Base-by-base conservation (phyloP, 495 filamentous ascomycete species). In the Margaritispora aquatica region DNA sequence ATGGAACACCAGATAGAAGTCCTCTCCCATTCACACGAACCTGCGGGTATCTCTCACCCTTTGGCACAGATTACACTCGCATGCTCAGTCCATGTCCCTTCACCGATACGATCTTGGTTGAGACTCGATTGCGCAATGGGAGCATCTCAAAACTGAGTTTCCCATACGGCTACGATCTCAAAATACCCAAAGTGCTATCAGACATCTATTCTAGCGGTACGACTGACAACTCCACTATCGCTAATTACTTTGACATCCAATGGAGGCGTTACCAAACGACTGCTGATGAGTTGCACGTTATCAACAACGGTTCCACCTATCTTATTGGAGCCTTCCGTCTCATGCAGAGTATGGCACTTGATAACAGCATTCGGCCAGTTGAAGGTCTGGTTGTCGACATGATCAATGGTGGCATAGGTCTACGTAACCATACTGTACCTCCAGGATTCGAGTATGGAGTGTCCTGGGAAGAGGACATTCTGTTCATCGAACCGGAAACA, bases 371-470 rank as follows among this genome's bases (percentile, higher is more conserved):
- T 46, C 51, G 69, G 34, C 36, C 66, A 3, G 64, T 78, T 3
- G 75, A 78, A 31, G 77, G 76, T 7, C 64, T 80, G 4, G 26
- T 79, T 9, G 71, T 77, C 1, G 74, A 80, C 55, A 71, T 68
- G 1, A 52, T 59, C 17, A 60, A 59, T 19, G 77, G 75, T 1
- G 71, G 73, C 1, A 62, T 78, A 13, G 75, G 75, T 0, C 77
- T 79, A 46, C 67, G 77, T 29, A 78, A 78, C 60, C 77, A 80
- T 20, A 76, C 74, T 1, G 47, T 68, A 0, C 77, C 77, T 1
- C 26, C 48, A 1, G 55, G 26, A 0, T 54, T 63, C 0, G 17
- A 46, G 2, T 68, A 65, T 46, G 74, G 71, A 0, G 70, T 54
- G 9, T 49, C 57, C 2, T 79, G 77, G 76, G 41, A 56, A 2